Percentiles rank a stretch among this genome's conserved stretches.
Conservation (phyloP, 1,284 basidiomycete genomes). For the Rhodotorula mucilaginosa region DNA sequence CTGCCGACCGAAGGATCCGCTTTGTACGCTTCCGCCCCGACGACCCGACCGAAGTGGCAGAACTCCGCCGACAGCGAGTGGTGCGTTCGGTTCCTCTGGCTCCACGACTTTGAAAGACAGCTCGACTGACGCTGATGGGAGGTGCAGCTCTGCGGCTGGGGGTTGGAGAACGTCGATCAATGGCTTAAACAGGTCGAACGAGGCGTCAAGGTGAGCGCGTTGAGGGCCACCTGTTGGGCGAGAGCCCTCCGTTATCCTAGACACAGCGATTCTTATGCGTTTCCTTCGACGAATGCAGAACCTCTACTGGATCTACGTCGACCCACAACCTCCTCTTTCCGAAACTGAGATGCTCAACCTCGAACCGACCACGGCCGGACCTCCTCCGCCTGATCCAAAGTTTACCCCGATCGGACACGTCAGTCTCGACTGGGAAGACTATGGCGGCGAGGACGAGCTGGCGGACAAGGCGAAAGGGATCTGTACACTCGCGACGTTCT, state of each 20-base stretch:
- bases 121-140: not conserved
- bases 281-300: not conserved
- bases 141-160: conserved; percentile 36
- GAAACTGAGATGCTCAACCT: conserved; percentile 9
- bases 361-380: not conserved
- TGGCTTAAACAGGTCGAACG: conserved; percentile 17
- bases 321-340: not conserved
- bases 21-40: conserved; percentile 11
- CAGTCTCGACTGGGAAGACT: conserved; percentile 29
- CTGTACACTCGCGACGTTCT: conserved; percentile 26
- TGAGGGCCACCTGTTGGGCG: no score
- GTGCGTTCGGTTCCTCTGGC: not conserved
- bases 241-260: not conserved
- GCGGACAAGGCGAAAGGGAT: conserved; percentile 2
- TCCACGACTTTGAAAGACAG: not conserved
- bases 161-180: conserved; percentile 8
- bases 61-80: conserved; percentile 11
- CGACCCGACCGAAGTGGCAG: not conserved
- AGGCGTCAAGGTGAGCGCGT: conserved; percentile 15
- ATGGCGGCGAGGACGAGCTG: conserved; percentile 9
- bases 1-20: not conserved
- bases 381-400: conserved; percentile 4
- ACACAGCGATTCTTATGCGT: not conserved
- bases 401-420: conserved; percentile 34
- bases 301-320: conserved; percentile 30